Percentiles rank a stretch among this genome's conserved stretches.
Evolutionary conservation across 495 filamentous ascomycete genomes (phyloP).

Genomic region (Neurospora intermedia): DNA sequence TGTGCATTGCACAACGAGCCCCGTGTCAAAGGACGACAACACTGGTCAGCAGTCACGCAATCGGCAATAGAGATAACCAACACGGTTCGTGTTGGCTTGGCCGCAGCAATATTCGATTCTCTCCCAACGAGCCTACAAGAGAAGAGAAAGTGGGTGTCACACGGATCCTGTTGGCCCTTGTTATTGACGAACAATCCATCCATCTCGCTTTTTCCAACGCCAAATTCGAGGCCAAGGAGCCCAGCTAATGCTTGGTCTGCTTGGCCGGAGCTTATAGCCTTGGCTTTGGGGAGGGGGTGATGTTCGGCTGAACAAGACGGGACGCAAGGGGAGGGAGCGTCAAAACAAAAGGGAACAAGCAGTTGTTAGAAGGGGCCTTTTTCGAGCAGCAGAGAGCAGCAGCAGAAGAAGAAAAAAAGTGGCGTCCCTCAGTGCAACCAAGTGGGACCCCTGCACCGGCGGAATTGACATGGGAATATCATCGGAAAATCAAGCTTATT

Average conservation of each 20-base stretch:
- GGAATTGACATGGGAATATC: constrained; percentile 20
- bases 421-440: neutral
- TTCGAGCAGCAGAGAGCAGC: neutral
- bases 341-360: neutral
- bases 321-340: neutral
- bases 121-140: neutral
- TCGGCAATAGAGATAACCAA: neutral
- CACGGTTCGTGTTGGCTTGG: neutral
- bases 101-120: neutral
- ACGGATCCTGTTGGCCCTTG: neutral
- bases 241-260: neutral
- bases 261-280: neutral
- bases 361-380: neutral
- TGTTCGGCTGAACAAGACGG: neutral
- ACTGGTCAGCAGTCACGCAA: neutral
- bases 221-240: neutral
- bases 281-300: neutral
- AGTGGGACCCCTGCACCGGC: constrained; percentile 11
- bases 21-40: neutral
- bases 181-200: neutral
- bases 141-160: neutral
- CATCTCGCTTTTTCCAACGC: neutral
- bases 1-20: neutral
- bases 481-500: constrained; percentile 26
- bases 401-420: neutral